A percentile compares a stretch with the other conserved stretches of the same genome.
Evolutionary conservation across 164 flowering plant genomes (phyloP).

Genomic region (Chimonanthus praecox): DNA sequence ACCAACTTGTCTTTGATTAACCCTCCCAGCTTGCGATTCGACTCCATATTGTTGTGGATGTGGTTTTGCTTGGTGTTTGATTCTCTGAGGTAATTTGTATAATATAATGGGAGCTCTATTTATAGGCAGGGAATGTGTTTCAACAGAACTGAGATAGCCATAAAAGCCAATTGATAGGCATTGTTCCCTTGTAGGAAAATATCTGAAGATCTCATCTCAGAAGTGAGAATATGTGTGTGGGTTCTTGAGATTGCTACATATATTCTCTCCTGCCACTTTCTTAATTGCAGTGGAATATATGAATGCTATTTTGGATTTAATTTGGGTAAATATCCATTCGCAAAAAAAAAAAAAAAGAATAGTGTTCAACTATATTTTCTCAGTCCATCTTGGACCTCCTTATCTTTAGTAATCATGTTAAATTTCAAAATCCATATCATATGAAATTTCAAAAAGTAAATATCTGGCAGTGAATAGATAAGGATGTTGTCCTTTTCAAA

Average conservation of each 20-base stretch:
- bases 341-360: neutral
- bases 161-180: neutral
- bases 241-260: constrained; percentile 3
- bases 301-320: constrained; percentile 7
- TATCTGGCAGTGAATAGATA: constrained; percentile 2
- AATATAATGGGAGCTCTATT: constrained; percentile 7
- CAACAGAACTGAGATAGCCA: constrained; percentile 5
- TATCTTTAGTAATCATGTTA: too few species aligned
- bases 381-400: neutral
- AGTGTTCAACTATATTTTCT: neutral
- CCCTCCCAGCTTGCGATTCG: constrained; percentile 36
- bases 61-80: neutral
- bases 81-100: neutral
- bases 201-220: neutral
- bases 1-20: constrained; percentile 37
- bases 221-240: neutral
- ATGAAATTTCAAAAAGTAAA: neutral
- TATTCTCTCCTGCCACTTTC: neutral
- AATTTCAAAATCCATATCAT: too few species aligned
- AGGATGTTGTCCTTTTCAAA: constrained; percentile 7
- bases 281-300: neutral
- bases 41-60: constrained; percentile 24
- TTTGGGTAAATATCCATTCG: neutral
- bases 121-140: constrained; percentile 10
- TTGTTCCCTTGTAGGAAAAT: neutral